phyloP scores from a whole-genome alignment of 176 grass and related monocot genomes.

The Puccinellia tenuiflora region DNA sequence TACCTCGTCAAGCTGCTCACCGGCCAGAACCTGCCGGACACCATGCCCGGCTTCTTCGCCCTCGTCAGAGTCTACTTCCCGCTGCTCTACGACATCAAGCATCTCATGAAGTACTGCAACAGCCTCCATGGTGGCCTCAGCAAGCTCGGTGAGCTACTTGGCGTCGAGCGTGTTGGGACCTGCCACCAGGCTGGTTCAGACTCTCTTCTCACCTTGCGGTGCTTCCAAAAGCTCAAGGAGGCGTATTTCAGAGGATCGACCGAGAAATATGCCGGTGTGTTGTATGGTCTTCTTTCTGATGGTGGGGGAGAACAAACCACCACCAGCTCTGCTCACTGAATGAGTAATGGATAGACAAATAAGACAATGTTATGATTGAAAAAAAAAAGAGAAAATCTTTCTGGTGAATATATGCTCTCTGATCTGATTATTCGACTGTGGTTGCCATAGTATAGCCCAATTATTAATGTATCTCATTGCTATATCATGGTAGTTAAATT shows the following conservation, averaged over 20 bases:
- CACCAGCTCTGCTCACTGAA: conserved; percentile 22
- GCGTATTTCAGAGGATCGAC: conserved; percentile 28
- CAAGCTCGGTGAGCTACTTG: conserved; percentile 48
- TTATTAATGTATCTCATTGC: conserved; percentile 7
- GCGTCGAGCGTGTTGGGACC: conserved; percentile 46
- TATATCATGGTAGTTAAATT: neutral
- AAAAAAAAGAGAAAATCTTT: conserved; percentile 5
- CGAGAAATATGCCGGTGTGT: conserved; percentile 58
- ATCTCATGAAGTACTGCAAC: conserved; percentile 68
- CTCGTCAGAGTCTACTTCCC: conserved; percentile 64
- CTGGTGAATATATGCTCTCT: conserved; percentile 33
- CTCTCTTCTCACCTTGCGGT: conserved; percentile 43
- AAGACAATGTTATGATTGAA: conserved; percentile 47
- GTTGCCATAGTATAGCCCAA: conserved; percentile 8
- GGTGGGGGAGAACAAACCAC: conserved; percentile 33
- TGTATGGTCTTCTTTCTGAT: conserved; percentile 60
- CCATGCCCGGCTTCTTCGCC: conserved; percentile 31
- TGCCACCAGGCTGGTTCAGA: conserved; percentile 78
- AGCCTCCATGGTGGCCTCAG: conserved; percentile 62
- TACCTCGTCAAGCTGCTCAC: conserved; percentile 71
- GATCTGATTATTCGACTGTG: conserved; percentile 16
- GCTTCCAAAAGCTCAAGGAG: conserved; percentile 50
- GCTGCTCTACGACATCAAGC: conserved; percentile 69
- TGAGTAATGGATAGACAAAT: conserved; percentile 51
- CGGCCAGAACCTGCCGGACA: conserved; percentile 43